Base-by-base conservation (phyloP, 202 grass and related monocot species). In the Saccharum hybrid region DNA sequence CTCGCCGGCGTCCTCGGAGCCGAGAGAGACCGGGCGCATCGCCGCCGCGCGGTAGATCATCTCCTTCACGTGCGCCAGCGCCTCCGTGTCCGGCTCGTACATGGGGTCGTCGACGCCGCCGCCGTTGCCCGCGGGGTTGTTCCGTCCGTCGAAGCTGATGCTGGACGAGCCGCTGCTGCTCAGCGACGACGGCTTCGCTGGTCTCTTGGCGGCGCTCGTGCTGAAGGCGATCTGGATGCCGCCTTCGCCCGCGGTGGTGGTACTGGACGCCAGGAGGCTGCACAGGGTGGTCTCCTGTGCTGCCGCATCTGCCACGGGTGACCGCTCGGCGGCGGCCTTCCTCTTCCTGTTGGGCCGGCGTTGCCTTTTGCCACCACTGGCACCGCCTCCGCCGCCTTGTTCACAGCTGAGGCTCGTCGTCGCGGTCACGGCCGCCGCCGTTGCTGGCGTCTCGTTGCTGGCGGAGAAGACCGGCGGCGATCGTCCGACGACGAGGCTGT, bases 51-150 rank as follows among this genome's bases (percentile, higher is more conserved):
- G 88, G 86, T 96, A 96, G 82, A 93, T 88, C 86, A 96, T 91
- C 73, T 96, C 93, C 77, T 96, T 96, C 68, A 96, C 90, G 83
- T 96, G 88, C 23, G 88, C 93, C 67, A 96, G 91, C 21, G 93
- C 93, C 71, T 96, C 93, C 31, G 82, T 92, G 82, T 96, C 93
- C 14, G 88, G 90, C 76, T 93, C 88, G 78, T 92, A 93, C 31
- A 8, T 48, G 5, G 81, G 14, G 39, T 70, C 34, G 13, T 70
- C 80, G 10, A 7, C 36, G 19, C 39, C 9, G 76, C 23, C 52
- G 72, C 61, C 71, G 45, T 8, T 12, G 52, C 4, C 7, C 40
- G 9, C 51, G 78, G 60, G 12, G 63, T 65, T 49, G 13, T 54
- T 74, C 76, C 82, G 30, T 62, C 77, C 78, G 66, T 88, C 77